Conservation (phyloP, 2,329 filamentous ascomycete species). For the Curvularia verruculosa region DNA sequence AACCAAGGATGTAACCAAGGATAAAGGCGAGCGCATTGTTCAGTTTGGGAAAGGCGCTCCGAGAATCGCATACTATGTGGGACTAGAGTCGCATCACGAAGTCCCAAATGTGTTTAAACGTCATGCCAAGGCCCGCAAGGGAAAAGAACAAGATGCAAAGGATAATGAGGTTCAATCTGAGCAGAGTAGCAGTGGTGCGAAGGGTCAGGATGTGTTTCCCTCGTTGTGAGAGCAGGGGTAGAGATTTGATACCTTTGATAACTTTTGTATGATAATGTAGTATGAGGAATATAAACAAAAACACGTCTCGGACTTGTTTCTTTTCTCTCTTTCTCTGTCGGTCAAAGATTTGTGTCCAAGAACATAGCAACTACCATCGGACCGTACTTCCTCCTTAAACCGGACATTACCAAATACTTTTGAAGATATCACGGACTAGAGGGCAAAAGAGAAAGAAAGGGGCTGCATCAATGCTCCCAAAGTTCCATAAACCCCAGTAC, state of each 20-base stretch:
- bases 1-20: constrained; percentile 8
- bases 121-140: background rate
- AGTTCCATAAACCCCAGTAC: background rate
- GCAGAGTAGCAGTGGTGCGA: background rate
- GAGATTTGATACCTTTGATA: background rate
- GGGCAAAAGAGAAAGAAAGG: background rate
- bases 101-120: background rate
- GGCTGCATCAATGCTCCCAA: background rate
- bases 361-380: background rate
- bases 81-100: constrained; percentile 7
- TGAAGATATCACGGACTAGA: too few relatives aligned
- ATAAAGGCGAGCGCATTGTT: background rate
- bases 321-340: background rate
- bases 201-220: background rate
- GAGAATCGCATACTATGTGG: constrained; percentile 15
- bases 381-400: too few relatives aligned
- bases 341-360: background rate
- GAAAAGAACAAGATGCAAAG: background rate
- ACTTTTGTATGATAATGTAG: background rate
- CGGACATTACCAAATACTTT: too few relatives aligned
- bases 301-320: background rate
- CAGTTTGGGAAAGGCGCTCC: background rate
- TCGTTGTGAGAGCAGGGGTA: background rate
- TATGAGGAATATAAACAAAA: background rate
- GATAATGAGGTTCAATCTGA: background rate